A percentile compares a stretch with the other conserved stretches of the same genome.
Evolutionary conservation across 2,329 filamentous ascomycete genomes (phyloP).

Genomic region (Diaporthe longicolla): DNA sequence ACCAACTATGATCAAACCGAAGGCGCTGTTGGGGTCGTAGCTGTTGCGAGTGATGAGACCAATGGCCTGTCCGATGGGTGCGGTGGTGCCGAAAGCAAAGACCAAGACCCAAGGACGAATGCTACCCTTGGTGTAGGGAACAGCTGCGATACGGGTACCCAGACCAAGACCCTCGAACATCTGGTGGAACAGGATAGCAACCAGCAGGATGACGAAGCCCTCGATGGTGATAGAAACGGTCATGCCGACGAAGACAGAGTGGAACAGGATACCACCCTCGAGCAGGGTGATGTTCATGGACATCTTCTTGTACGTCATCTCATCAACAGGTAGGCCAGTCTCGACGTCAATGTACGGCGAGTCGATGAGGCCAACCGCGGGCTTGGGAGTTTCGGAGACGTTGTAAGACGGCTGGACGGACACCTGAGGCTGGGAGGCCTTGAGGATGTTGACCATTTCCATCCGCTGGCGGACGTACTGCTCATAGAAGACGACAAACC

Average conservation of each 20-base stretch:
- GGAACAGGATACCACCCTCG: slow-evolving; percentile 84
- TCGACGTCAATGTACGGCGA: slow-evolving; percentile 60
- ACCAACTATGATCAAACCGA: slow-evolving; percentile 75
- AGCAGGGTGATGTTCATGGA: slow-evolving; percentile 81
- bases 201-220: slow-evolving; percentile 75
- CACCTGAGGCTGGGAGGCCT: slow-evolving; percentile 50
- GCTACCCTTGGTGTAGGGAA: slow-evolving; percentile 71
- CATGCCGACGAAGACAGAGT: slow-evolving; percentile 83
- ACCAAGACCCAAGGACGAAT: slow-evolving; percentile 73
- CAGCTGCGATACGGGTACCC: slow-evolving; percentile 78
- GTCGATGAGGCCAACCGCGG: slow-evolving; percentile 51
- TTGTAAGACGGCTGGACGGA: slow-evolving; percentile 45
- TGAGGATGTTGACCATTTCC: slow-evolving; percentile 70
- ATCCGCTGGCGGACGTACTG: slow-evolving; percentile 73
- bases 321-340: slow-evolving; percentile 58
- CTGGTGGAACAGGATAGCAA: slow-evolving; percentile 81
- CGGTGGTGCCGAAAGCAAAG: slow-evolving; percentile 73
- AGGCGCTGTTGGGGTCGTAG: slow-evolving; percentile 75
- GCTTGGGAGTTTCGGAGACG: slow-evolving; percentile 48
- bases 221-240: slow-evolving; percentile 78
- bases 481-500: slow-evolving; percentile 75
- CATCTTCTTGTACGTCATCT: slow-evolving; percentile 69
- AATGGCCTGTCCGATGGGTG: slow-evolving; percentile 75
- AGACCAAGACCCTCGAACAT: slow-evolving; percentile 79
- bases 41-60: slow-evolving; percentile 68